A percentile compares a stretch with the other conserved stretches of the same genome.
These are phyloP conservation scores for Cytidiella melzeri DNA, from an alignment of 768 basidiomycete genomes.

Conservation along the genomic window DNA sequence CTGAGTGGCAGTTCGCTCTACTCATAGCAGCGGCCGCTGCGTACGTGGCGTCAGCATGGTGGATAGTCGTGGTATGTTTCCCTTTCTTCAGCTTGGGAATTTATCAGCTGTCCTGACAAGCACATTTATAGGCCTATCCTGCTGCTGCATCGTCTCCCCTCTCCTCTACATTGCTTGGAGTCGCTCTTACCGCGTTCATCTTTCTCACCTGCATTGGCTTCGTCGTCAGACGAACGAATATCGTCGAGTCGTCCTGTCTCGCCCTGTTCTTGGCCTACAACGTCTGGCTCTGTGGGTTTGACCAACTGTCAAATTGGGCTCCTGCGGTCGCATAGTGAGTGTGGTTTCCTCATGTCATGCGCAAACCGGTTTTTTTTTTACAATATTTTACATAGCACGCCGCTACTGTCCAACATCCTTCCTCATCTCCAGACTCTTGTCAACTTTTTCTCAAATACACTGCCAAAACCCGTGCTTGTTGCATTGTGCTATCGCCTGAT, in stretches of 20 bases:
- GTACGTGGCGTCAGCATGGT: slow-evolving; percentile 80
- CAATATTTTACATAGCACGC: slow-evolving; percentile 42
- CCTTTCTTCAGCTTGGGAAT: background rate
- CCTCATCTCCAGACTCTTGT: slow-evolving; percentile 75
- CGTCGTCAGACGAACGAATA: slow-evolving; percentile 80
- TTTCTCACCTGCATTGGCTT: slow-evolving; percentile 93
- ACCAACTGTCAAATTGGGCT: slow-evolving; percentile 65
- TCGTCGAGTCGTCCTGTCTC: slow-evolving; percentile 86
- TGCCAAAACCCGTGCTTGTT: slow-evolving; percentile 79
- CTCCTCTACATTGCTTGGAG: slow-evolving; percentile 84
- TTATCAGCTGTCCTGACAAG: slow-evolving; percentile 5
- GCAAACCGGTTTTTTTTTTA: background rate
- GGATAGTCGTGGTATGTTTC: slow-evolving; percentile 70
- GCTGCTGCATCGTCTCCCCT: slow-evolving; percentile 78
- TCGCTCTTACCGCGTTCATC: slow-evolving; percentile 79
- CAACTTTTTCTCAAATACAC: slow-evolving; percentile 78
- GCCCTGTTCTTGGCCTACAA: slow-evolving; percentile 87
- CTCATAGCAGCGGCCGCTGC: slow-evolving; percentile 72
- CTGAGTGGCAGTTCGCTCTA: slow-evolving; percentile 57
- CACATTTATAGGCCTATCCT: slow-evolving; percentile 61
- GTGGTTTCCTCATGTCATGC: background rate
- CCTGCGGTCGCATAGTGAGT: slow-evolving; percentile 75
- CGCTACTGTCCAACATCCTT: slow-evolving; percentile 70
- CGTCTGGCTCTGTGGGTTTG: slow-evolving; percentile 84
- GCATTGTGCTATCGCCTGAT: slow-evolving; percentile 76